phyloP scores from a whole-genome alignment of 1,284 basidiomycete genomes.

The Exsudoporus floridanus region DNA sequence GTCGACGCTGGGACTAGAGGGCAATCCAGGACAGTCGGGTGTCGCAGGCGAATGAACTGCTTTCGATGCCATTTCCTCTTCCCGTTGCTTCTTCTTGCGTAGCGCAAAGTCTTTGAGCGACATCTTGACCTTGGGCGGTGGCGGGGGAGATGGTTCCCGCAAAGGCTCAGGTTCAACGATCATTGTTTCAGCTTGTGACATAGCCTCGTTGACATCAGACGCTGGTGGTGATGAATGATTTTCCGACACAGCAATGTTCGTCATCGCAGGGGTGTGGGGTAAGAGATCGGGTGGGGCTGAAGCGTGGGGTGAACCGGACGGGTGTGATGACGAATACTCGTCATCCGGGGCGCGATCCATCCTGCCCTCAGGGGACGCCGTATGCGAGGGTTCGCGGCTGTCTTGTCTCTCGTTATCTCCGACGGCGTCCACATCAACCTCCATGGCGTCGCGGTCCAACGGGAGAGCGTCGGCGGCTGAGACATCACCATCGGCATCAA shows the following conservation, averaged over 20 bases:
- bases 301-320: constrained; percentile 3
- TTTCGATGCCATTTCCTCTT: constrained; percentile 39
- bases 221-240: neutral
- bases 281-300: neutral
- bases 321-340: neutral
- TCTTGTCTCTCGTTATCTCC: constrained; percentile 8
- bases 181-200: constrained; percentile 8
- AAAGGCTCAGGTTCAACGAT: constrained; percentile 8
- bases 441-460: constrained; percentile 23
- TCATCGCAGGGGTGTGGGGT: neutral
- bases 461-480: neutral
- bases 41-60: constrained; percentile 26
- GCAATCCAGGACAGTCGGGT: constrained; percentile 13
- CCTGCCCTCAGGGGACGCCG: neutral
- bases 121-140: constrained; percentile 47
- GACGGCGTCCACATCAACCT: constrained; percentile 19
- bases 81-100: constrained; percentile 45
- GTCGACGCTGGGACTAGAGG: constrained; percentile 25
- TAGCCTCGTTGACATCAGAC: constrained; percentile 4
- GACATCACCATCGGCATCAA: neutral
- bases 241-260: neutral
- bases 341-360: neutral
- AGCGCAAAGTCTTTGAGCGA: constrained; percentile 50
- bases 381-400: neutral
- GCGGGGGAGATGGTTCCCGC: constrained; percentile 24